These are phyloP conservation scores for Arthrobotrys megalospora DNA, from an alignment of 2,329 filamentous ascomycete species.

Conservation along the genomic window DNA sequence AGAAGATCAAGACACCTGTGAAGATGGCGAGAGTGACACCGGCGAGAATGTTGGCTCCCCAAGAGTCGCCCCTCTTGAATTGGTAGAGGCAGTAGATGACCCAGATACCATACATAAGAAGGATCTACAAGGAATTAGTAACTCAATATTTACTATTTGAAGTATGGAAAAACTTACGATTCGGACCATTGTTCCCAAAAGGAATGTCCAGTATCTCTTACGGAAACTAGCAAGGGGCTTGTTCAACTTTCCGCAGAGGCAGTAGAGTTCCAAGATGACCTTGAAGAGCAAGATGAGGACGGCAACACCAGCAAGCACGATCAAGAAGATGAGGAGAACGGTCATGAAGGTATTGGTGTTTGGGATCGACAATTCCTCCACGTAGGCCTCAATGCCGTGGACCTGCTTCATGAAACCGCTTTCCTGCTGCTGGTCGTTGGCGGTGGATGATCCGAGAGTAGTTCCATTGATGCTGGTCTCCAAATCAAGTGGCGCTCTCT, in stretches of 20 bases:
- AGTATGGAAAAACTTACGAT: conserved; percentile 68
- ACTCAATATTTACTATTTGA: not conserved
- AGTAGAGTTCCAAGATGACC: conserved; percentile 90
- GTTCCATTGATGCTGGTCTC: conserved; percentile 68
- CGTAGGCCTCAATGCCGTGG: conserved; percentile 83
- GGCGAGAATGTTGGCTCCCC: conserved; percentile 88
- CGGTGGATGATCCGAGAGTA: conserved; percentile 64
- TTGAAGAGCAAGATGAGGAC: conserved; percentile 91
- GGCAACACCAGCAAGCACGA: conserved; percentile 85
- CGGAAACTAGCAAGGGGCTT: conserved; percentile 85
- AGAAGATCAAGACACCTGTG: conserved; percentile 84
- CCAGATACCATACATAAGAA: conserved; percentile 95
- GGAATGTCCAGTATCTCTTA: conserved; percentile 94
- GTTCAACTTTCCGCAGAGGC: conserved; percentile 89
- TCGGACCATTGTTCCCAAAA: conserved; percentile 89
- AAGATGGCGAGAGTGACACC: conserved; percentile 85
- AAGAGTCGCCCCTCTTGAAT: conserved; percentile 92
- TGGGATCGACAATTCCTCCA: conserved; percentile 87
- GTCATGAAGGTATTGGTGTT: conserved; percentile 97
- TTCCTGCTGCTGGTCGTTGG: conserved; percentile 61
- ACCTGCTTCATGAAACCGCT: conserved; percentile 71
- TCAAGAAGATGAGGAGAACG: conserved; percentile 87
- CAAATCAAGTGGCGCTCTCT: conserved; percentile 46
- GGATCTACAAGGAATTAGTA: conserved; percentile 70
- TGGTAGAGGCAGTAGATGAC: conserved; percentile 96